Evolutionary conservation across 495 filamentous ascomycete species (phyloP).

Genomic region (Aspergillus asperescens): DNA sequence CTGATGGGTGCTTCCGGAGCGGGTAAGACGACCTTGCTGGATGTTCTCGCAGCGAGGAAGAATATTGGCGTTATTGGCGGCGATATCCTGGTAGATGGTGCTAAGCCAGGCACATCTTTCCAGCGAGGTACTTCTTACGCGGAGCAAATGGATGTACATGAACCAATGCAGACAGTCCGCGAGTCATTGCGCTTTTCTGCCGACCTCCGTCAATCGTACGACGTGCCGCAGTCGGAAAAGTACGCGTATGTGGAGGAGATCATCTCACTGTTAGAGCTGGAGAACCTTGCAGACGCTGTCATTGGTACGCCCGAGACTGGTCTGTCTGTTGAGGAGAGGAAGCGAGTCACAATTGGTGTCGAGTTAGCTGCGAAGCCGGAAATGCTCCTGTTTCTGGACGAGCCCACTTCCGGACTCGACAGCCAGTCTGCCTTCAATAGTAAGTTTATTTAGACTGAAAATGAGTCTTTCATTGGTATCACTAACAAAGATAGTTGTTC

Average conservation of each 20-base stretch:
- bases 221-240: constrained; percentile 52
- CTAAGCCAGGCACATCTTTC: constrained; percentile 77
- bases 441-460: background rate
- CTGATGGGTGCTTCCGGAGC: constrained; percentile 85
- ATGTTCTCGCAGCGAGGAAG: constrained; percentile 71
- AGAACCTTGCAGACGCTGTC: constrained; percentile 49
- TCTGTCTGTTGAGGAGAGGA: constrained; percentile 57
- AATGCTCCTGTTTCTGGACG: constrained; percentile 69
- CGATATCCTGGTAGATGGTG: constrained; percentile 70
- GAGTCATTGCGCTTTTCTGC: constrained; percentile 59
- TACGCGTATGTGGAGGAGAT: constrained; percentile 56
- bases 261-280: constrained; percentile 54
- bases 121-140: constrained; percentile 63
- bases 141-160: constrained; percentile 59
- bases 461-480: background rate
- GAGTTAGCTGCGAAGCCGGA: constrained; percentile 64
- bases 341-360: constrained; percentile 63
- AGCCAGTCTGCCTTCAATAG: constrained; percentile 57
- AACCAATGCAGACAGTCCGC: constrained; percentile 54
- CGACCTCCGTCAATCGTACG: constrained; percentile 49
- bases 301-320: constrained; percentile 52
- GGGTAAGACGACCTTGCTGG: constrained; percentile 77
- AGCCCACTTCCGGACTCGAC: constrained; percentile 71
- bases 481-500: constrained; percentile 35
- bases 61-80: constrained; percentile 73